Evolutionary conservation across 345 rosid genomes (phyloP).

Genomic region (Murraya koenigii): DNA sequence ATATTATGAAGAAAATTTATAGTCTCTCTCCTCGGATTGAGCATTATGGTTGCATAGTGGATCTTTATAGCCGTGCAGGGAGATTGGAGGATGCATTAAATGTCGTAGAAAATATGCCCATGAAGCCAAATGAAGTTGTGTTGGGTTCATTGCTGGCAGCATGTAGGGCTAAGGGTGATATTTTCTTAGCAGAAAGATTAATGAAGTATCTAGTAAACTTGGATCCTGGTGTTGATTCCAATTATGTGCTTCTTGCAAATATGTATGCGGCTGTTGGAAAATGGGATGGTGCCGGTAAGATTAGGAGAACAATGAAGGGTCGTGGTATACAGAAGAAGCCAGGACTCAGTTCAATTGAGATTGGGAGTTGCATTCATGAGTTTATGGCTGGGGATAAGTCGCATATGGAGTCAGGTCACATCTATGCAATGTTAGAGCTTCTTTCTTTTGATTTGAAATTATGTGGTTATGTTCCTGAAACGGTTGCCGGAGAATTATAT

Average conservation of each 20-base stretch:
- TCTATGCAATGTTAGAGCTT: conserved; percentile 48
- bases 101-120: conserved; percentile 56
- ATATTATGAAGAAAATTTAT: conserved; percentile 46
- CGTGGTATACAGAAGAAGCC: conserved; percentile 70
- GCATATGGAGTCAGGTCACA: conserved; percentile 38
- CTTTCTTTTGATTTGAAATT: conserved; percentile 38
- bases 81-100: conserved; percentile 62
- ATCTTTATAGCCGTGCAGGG: conserved; percentile 83
- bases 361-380: conserved; percentile 49
- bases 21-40: conserved; percentile 62
- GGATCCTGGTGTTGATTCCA: conserved; percentile 51
- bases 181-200: conserved; percentile 55
- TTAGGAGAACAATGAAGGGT: conserved; percentile 66
- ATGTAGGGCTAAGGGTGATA: conserved; percentile 52
- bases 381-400: conserved; percentile 67
- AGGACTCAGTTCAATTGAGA: conserved; percentile 71
- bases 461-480: conserved; percentile 34
- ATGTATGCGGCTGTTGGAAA: conserved; percentile 66
- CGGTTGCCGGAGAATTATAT: neutral
- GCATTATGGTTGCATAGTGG: conserved; percentile 87
- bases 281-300: conserved; percentile 75
- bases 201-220: conserved; percentile 42
- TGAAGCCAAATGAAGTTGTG: conserved; percentile 80
- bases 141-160: conserved; percentile 77
- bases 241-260: conserved; percentile 65